Evolutionary conservation across 1,284 basidiomycete genomes (phyloP).

Genomic region (Malassezia caprae): DNA sequence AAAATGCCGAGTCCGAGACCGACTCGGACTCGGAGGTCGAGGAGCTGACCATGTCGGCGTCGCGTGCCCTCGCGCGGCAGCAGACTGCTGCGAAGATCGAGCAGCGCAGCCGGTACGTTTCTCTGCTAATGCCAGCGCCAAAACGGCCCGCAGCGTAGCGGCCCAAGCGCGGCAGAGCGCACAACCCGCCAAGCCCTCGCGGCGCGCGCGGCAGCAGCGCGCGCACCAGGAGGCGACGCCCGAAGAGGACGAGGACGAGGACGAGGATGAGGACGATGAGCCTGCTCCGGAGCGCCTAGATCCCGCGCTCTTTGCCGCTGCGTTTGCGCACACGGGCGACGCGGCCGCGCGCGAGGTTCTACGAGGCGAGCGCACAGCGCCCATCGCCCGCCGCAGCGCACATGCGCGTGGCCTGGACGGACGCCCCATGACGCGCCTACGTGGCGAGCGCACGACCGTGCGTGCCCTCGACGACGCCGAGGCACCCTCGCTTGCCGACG

Average conservation of each 20-base stretch:
- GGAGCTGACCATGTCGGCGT: slow-evolving; percentile 7
- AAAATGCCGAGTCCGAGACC: background rate
- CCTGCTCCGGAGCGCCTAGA: slow-evolving; percentile 13
- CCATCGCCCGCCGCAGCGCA: slow-evolving; percentile 15
- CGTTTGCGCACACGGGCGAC: slow-evolving; percentile 22
- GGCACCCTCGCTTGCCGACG: background rate
- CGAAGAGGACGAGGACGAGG: background rate
- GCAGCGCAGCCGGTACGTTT: background rate
- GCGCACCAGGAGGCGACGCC: background rate
- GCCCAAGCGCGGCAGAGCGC: slow-evolving; percentile 1
- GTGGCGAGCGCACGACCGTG: slow-evolving; percentile 20
- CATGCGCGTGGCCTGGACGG: slow-evolving; percentile 32
- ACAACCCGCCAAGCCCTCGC: background rate
- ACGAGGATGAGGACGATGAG: background rate
- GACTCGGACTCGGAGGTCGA: slow-evolving; percentile 9
- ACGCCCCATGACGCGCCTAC: slow-evolving; percentile 24
- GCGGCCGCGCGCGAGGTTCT: slow-evolving; percentile 22
- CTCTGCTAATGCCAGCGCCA: background rate
- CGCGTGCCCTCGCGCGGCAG: slow-evolving; percentile 4
- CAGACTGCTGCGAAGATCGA: background rate
- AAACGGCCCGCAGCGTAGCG: slow-evolving; percentile 2
- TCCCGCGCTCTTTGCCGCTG: slow-evolving; percentile 33
- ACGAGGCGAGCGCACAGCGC: slow-evolving; percentile 18
- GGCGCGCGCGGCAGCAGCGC: slow-evolving; percentile 2
- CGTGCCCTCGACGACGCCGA: slow-evolving; percentile 24